Base-by-base conservation (phyloP, 768 basidiomycete species). In the Lactarius sanguifluus region DNA sequence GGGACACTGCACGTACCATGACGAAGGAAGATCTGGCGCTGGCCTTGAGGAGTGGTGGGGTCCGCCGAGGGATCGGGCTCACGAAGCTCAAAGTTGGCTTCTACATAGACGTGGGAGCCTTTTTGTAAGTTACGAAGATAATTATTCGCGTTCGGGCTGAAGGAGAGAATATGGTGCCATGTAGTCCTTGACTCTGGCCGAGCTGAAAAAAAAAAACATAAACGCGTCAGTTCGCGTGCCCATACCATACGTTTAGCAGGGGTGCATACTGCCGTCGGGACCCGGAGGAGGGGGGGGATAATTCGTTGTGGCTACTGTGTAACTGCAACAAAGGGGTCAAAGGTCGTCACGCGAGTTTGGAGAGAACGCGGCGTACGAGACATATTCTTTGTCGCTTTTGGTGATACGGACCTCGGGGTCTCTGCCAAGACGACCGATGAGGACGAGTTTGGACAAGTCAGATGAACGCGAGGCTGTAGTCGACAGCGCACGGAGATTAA, bases 21-120 rank as follows among this genome's bases (percentile, higher is more conserved):
- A 73, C 85, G 81, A 47, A 94, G 81, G 77, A 92, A 89, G 62
- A 94, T 89, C 75, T 93, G 91, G 38, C 90, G 86, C 73, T 92
- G 91, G 1, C 86, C 89, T 62, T 86, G 81, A 36, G 87, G 84
- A 1, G 89, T 84, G 59, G 82, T 77, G 2, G 90, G 81, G 60
- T 92, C 90, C 15, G 90, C 85, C 45, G 78, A 81, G 7, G 81
- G 76, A 47, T 89, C 88, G 10, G 91, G 84, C 65, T 93, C 90
- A 45, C 87, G 84, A 28, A 94, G 75, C 75, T 93, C 91, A 67
- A 83, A 93, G 70, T 79, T 81, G 34, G 92, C 87, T 75, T 96
- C 93, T 41, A 91, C 92, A 67, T 86, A 94, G 20, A 96, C 92
- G 65, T 80, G 86, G 58, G 83, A 78, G 6, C 93, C 93, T 69